Percentiles rank a stretch among this genome's conserved stretches.
Evolutionary conservation across 2,329 filamentous ascomycete species (phyloP).

Genomic region (Hymenoscyphus scutula): DNA sequence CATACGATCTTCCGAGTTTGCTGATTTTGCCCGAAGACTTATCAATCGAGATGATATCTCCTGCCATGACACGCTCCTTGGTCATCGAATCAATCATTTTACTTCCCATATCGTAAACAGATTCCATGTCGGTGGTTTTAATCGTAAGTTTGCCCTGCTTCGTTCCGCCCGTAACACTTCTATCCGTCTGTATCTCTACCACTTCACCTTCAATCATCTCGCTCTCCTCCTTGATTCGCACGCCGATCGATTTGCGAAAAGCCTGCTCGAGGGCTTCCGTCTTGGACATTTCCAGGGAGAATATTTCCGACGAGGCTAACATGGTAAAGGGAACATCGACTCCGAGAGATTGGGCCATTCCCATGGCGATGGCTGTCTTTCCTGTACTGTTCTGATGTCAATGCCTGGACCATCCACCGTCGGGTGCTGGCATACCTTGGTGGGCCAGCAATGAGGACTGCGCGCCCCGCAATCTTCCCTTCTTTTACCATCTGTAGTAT

Average conservation of each 20-base stretch:
- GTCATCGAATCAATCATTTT: constrained; percentile 99
- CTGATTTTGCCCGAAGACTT: constrained; percentile 98
- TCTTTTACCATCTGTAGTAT: constrained; percentile 99
- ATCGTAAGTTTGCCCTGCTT: constrained; percentile 99
- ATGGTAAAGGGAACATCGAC: constrained; percentile 95
- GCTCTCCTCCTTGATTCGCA: constrained; percentile 97
- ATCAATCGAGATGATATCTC: constrained; percentile 97
- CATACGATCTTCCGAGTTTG: constrained; percentile 92
- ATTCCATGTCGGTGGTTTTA: constrained; percentile 99
- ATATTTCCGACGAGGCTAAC: constrained; percentile 94
- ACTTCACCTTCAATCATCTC: constrained; percentile 99
- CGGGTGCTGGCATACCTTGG: constrained; percentile 58
- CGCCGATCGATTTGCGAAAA: constrained; percentile 98
- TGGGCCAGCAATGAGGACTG: constrained; percentile 90
- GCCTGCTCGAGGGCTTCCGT: constrained; percentile 97
- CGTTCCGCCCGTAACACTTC: constrained; percentile 91
- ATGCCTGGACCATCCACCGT: neutral
- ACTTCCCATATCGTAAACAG: constrained; percentile 97
- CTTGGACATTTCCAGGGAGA: constrained; percentile 99
- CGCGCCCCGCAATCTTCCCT: constrained; percentile 94
- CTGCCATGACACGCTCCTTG: constrained; percentile 98
- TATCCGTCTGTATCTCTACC: constrained; percentile 96
- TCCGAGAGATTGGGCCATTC: constrained; percentile 94
- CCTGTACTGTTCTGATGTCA: constrained; percentile 64
- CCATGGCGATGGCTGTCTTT: constrained; percentile 98